Conservation (phyloP, 164 flowering plant genomes). For the Kingdonia uniflora region DNA sequence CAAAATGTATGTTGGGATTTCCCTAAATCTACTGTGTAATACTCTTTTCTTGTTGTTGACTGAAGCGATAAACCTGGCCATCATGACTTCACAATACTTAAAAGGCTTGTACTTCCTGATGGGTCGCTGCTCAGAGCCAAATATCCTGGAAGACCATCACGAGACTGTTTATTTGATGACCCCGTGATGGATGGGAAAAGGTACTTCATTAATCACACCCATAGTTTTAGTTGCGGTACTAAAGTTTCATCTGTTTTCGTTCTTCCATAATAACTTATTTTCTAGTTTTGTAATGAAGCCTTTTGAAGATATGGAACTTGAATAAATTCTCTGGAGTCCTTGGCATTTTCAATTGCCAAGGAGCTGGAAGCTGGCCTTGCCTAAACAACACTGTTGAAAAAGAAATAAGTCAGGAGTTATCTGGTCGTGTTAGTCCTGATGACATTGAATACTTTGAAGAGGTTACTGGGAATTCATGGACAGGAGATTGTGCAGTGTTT, state of each 20-base stretch:
- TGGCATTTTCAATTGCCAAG: conserved; percentile 66
- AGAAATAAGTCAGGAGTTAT: conserved; percentile 7
- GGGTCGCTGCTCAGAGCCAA: conserved; percentile 65
- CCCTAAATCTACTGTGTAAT: too few relatives aligned
- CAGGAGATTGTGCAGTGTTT: conserved; percentile 48
- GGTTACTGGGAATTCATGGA: conserved; percentile 32
- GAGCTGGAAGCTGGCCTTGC: conserved; percentile 59
- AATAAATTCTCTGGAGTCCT: conserved; percentile 50
- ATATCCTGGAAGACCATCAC: conserved; percentile 54
- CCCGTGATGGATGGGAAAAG: conserved; percentile 61
- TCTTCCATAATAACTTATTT: not conserved
- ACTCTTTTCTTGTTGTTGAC: conserved; percentile 3
- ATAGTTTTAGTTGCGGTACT: not conserved
- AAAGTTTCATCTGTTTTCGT: not conserved
- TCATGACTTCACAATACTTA: conserved; percentile 54
- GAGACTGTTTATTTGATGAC: conserved; percentile 54
- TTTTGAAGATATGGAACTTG: conserved; percentile 68
- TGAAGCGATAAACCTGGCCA: conserved; percentile 59
- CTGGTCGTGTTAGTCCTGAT: conserved; percentile 37
- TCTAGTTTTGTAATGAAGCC: conserved; percentile 20
- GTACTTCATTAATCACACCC: conserved; percentile 13
- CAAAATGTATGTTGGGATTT: too few relatives aligned
- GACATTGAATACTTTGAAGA: conserved; percentile 53
- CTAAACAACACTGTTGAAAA: conserved; percentile 17
- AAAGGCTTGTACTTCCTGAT: conserved; percentile 64